These are phyloP conservation scores for Salicornia ramosissima DNA, from an alignment of 148 eudicot species.

Conservation along the genomic window DNA sequence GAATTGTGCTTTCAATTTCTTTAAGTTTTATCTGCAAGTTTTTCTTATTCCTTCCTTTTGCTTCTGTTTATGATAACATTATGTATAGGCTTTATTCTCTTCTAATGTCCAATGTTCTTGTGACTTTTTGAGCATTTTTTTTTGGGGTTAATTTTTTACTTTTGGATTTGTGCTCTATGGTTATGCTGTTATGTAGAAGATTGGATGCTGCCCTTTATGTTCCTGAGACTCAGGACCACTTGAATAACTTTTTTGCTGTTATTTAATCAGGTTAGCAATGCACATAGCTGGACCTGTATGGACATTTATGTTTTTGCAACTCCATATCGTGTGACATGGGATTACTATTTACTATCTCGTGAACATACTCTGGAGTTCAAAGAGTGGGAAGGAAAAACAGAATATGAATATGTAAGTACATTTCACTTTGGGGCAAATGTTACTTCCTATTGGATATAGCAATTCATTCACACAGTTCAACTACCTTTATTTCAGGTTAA, in stretches of 20 bases:
- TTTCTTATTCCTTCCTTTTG: too few relatives aligned
- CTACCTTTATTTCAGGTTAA: conserved; percentile 54
- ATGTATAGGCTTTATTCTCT: too few relatives aligned
- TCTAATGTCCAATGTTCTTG: too few relatives aligned
- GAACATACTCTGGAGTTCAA: conserved; percentile 82
- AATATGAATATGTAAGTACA: conserved; percentile 79
- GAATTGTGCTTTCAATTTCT: too few relatives aligned
- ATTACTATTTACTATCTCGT: conserved; percentile 66
- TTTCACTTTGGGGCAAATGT: not conserved
- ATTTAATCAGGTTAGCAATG: conserved; percentile 52
- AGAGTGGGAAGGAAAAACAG: conserved; percentile 84
- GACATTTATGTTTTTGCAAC: conserved; percentile 92
- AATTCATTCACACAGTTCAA: not conserved
- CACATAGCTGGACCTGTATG: conserved; percentile 98
- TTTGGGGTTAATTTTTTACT: not conserved
- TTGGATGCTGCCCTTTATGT: not conserved
- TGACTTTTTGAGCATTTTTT: too few relatives aligned
- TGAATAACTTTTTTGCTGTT: conserved; percentile 16
- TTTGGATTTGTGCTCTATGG: not conserved
- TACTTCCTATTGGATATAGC: conserved; percentile 6
- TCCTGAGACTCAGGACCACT: not conserved
- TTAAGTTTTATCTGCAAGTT: too few relatives aligned
- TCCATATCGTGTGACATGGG: conserved; percentile 96
- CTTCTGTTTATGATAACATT: too few relatives aligned
- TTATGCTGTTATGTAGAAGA: not conserved